Base-by-base conservation (phyloP, 1,284 basidiomycete species). In the Melampsora americana region DNA sequence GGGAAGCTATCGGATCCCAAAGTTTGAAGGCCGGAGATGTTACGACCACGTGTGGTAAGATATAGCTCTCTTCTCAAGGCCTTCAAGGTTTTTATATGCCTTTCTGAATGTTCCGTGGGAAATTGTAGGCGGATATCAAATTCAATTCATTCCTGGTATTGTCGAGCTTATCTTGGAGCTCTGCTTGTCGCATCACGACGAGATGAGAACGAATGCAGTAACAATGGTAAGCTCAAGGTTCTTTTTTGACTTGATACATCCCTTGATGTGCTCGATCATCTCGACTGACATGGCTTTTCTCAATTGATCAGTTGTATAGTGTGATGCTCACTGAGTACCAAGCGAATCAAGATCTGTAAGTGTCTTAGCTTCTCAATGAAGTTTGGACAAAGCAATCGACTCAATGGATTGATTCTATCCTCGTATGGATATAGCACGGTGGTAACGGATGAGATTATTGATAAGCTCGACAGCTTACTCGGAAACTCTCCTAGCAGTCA, bases 131-230 rank as follows among this genome's bases (percentile, higher is more conserved):
- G 74, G 80, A 18, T 81, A 79, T 73, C 81, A 81, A 69, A 82
- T 83, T 11, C 81, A 82, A 35, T 83, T 83, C 50, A 80, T 83
- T 59, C 91, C 90, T 77, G 86, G 90, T n/a, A 87, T 97, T 16
- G 92, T 96, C 32, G 93, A 92, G 72, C 90, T 91, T 71, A 90
- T 97, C 66, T 90, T 99, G 75, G 91, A 93, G 80, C 86, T 98
- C 1, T 98, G 95, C 82, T 85, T 98, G 64, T 96, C 93, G 77
- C 92, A 95, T 80, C 95, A 98, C 81, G 95, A 97, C 81, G 90
- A 91, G 80, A 86, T 97, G 67, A 89, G 95, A 78, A 92, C 88
- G 80, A 91, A 92, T 79, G 94, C 93, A 0, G 93, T 96, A 7
- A 79, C 80, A 18, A 66, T 77, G 42, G 66, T 75, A 39, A 30